phyloP scores from a whole-genome alignment of 2,329 filamentous ascomycete species.

The Fonsecaea nubica region DNA sequence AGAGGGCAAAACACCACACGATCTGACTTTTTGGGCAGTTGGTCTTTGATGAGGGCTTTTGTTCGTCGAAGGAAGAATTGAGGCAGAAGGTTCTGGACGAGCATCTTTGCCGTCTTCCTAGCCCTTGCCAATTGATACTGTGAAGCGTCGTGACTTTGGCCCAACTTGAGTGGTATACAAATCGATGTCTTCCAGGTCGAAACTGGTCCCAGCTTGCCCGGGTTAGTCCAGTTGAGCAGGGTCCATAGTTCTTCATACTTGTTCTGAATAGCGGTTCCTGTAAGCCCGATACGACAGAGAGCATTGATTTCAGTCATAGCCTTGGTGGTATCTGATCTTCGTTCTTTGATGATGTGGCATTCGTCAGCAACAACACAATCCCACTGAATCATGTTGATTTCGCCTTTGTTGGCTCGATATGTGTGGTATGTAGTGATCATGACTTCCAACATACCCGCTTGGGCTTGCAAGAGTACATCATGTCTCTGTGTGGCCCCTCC shows the following conservation, averaged over 20 bases:
- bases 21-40: slow-evolving; percentile 93
- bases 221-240: slow-evolving; percentile 93
- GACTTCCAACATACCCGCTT: slow-evolving; percentile 79
- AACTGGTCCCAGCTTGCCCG: slow-evolving; percentile 71
- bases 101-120: slow-evolving; percentile 78
- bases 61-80: slow-evolving; percentile 89
- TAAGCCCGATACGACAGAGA: slow-evolving; percentile 89
- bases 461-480: slow-evolving; percentile 73
- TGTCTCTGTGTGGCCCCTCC: slow-evolving; percentile 69
- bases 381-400: slow-evolving; percentile 86
- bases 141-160: slow-evolving; percentile 92
- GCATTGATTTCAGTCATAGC: slow-evolving; percentile 91
- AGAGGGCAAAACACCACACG: slow-evolving; percentile 93
- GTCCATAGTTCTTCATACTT: slow-evolving; percentile 98
- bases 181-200: slow-evolving; percentile 81
- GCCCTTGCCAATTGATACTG: slow-evolving; percentile 79
- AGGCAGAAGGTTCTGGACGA: slow-evolving; percentile 86
- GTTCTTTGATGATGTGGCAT: slow-evolving; percentile 87
- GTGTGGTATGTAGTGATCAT: slow-evolving; percentile 95
- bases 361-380: slow-evolving; percentile 95
- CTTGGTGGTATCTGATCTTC: slow-evolving; percentile 75
- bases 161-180: slow-evolving; percentile 78
- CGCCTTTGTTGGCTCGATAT: slow-evolving; percentile 75
- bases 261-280: slow-evolving; percentile 96
- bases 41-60: slow-evolving; percentile 89